Conservation (phyloP, 108 stramenopile species). For the Cylindrotheca fusiformis region DNA sequence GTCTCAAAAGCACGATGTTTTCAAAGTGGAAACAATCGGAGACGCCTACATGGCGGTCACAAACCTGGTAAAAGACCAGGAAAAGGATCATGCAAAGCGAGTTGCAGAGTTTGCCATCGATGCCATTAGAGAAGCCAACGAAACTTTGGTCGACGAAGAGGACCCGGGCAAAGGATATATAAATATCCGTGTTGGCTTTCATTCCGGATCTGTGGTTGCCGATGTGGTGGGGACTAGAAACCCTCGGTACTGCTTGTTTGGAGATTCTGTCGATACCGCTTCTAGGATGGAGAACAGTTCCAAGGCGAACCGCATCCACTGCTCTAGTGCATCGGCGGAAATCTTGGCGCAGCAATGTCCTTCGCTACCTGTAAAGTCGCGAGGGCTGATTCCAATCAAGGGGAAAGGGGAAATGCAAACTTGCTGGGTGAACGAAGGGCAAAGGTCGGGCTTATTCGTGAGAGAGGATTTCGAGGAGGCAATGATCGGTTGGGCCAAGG, state of each 20-base stretch:
- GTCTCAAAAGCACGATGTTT: conserved; percentile 34
- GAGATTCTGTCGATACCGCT: conserved; percentile 13
- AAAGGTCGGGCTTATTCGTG: no score
- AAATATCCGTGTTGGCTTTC: conserved; percentile 51
- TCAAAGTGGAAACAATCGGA: conserved; percentile 51
- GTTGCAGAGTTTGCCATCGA: conserved; percentile 60
- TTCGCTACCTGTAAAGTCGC: no score
- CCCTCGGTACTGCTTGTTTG: conserved; percentile 46
- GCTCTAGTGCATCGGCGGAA: no score
- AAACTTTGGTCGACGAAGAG: conserved; percentile 32
- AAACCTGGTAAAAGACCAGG: conserved; percentile 43
- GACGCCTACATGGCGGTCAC: conserved; percentile 49
- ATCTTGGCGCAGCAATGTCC: no score
- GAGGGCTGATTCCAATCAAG: no score
- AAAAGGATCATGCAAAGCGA: conserved; percentile 49
- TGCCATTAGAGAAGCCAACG: conserved; percentile 36
- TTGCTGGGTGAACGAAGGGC: no score
- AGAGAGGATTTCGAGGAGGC: no score
- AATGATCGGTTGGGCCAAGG: no score
- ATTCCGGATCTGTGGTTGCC: conserved; percentile 49
- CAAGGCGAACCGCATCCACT: neutral
- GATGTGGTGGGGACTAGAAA: conserved; percentile 38
- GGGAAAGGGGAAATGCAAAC: no score
- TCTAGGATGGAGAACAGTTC: conserved; percentile 5
- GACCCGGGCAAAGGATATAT: conserved; percentile 28